Evolutionary conservation across 2,329 filamentous ascomycete genomes (phyloP).

Genomic region (Cordyceps javanica): DNA sequence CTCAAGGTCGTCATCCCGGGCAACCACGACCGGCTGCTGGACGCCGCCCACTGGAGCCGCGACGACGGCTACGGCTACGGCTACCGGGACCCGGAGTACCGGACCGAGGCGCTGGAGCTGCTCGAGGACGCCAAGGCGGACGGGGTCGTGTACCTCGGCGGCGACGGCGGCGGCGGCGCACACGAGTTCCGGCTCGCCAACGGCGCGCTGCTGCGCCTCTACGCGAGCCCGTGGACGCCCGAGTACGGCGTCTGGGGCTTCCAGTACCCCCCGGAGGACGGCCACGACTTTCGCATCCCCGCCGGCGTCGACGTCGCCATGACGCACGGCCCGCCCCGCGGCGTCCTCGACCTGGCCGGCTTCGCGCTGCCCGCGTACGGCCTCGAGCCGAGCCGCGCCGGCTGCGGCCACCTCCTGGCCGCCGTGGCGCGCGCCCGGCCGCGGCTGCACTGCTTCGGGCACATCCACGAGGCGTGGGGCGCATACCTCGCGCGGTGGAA

Average conservation of each 20-base stretch:
- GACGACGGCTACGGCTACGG: background rate
- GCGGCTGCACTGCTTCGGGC: constrained; percentile 49
- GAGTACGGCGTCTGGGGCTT: constrained; percentile 41
- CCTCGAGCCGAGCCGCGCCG: constrained; percentile 25
- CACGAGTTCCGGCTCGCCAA: constrained; percentile 42
- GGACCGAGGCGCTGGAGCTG: constrained; percentile 31
- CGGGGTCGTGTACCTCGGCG: constrained; percentile 40
- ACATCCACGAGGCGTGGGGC: constrained; percentile 57
- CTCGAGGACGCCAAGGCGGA: constrained; percentile 30
- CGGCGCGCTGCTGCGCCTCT: constrained; percentile 42
- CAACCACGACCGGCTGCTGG: constrained; percentile 46
- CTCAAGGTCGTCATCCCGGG: constrained; percentile 50
- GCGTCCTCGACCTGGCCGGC: constrained; percentile 40
- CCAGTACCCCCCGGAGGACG: constrained; percentile 33
- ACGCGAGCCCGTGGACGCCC: constrained; percentile 49
- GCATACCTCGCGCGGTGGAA: constrained; percentile 47
- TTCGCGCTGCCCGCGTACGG: constrained; percentile 7
- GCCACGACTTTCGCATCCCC: constrained; percentile 33
- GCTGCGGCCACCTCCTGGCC: constrained; percentile 38
- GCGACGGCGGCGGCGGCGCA: constrained; percentile 43
- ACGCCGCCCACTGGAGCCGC: constrained; percentile 21
- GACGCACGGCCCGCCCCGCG: constrained; percentile 49
- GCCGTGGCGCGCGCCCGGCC: constrained; percentile 40
- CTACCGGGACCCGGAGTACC: constrained; percentile 4
- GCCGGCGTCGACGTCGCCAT: constrained; percentile 39